Evolutionary conservation across 495 filamentous ascomycete genomes (phyloP).

Genomic region (Tuber calosporum): DNA sequence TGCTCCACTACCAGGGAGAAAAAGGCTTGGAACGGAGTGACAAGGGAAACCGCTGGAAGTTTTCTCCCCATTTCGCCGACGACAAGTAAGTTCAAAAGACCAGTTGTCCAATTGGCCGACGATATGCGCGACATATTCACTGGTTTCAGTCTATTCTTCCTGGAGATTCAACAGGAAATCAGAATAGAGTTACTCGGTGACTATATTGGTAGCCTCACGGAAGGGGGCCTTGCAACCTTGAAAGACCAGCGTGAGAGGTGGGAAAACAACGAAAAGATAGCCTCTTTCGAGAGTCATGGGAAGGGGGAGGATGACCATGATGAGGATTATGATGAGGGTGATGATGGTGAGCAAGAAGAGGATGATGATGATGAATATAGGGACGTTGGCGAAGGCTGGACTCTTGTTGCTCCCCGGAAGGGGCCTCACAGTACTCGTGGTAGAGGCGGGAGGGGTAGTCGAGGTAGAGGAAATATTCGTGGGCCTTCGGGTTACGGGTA

Average conservation of each 20-base stretch:
- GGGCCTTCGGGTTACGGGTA: background rate
- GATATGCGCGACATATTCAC: conserved; percentile 15
- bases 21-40: conserved; percentile 22
- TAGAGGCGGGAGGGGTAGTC: background rate
- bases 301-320: conserved; percentile 43
- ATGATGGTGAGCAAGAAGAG: conserved; percentile 37
- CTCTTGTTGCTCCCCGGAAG: background rate
- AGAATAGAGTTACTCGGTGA: conserved; percentile 13
- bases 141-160: conserved; percentile 21
- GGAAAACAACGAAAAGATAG: background rate
- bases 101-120: conserved; percentile 16
- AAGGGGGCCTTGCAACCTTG: background rate
- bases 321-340: conserved; percentile 3
- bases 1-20: conserved; percentile 29
- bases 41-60: conserved; percentile 11
- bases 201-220: conserved; percentile 23
- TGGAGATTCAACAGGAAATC: conserved; percentile 23
- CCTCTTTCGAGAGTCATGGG: conserved; percentile 47
- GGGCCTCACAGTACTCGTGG: background rate
- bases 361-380: conserved; percentile 38
- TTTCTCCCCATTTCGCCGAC: conserved; percentile 30
- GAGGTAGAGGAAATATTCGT: background rate
- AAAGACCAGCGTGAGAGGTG: background rate
- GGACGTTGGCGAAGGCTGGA: conserved; percentile 24
- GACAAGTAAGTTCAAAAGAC: conserved; percentile 4